These are phyloP conservation scores for Sclerotinia subarctica DNA, from an alignment of 2,329 filamentous ascomycete genomes.

Conservation along the genomic window DNA sequence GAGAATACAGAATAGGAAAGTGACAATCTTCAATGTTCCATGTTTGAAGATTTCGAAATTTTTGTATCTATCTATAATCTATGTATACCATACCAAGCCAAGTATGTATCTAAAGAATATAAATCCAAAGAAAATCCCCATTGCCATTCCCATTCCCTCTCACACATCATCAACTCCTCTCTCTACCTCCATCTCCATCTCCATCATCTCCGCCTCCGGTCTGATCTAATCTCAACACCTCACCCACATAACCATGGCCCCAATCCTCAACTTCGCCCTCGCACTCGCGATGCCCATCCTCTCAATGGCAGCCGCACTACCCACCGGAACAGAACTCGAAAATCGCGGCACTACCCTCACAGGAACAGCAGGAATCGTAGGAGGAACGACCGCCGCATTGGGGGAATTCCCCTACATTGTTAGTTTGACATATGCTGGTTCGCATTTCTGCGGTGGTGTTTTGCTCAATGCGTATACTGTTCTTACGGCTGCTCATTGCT, in stretches of 20 bases:
- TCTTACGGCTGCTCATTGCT: slow-evolving; percentile 31
- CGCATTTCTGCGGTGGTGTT: slow-evolving; percentile 29
- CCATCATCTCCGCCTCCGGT: too few species aligned
- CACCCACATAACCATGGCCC: background rate
- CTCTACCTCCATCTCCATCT: background rate
- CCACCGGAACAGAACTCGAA: background rate
- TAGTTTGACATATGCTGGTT: slow-evolving; percentile 21
- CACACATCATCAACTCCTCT: background rate
- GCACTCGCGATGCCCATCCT: slow-evolving; percentile 10
- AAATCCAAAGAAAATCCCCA: background rate
- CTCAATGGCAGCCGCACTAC: background rate
- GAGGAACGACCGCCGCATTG: slow-evolving; percentile 23
- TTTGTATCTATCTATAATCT: too few species aligned
- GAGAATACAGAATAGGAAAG: slow-evolving; percentile 1
- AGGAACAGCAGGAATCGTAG: slow-evolving; percentile 15
- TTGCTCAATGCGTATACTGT: slow-evolving; percentile 31
- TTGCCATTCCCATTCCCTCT: background rate
- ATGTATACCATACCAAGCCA: too few species aligned
- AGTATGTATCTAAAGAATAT: background rate
- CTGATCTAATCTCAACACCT: too few species aligned
- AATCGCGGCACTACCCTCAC: background rate
- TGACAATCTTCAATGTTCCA: background rate
- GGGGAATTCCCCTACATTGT: slow-evolving; percentile 32
- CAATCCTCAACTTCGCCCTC: slow-evolving; percentile 6
- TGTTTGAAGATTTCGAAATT: background rate